Percentiles rank a stretch among this genome's conserved stretches.
phyloP scores from a whole-genome alignment of 2,329 filamentous ascomycete species.

The Thermothelomyces thermophilus region DNA sequence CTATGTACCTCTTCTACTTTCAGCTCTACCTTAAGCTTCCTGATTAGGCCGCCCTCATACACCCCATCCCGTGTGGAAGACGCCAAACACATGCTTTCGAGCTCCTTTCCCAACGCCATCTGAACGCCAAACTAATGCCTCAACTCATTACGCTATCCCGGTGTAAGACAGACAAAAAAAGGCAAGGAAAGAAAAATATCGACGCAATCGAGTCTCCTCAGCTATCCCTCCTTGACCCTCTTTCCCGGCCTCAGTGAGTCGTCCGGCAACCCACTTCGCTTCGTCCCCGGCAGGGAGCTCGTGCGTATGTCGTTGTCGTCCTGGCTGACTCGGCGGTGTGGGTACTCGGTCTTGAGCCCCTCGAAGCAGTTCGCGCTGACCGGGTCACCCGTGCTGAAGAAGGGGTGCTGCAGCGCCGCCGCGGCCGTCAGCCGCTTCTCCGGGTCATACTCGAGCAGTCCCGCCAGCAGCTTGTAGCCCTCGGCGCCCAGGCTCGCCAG shows the following conservation, averaged over 20 bases:
- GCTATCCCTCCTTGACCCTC: conserved; percentile 49
- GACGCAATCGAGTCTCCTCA: too few relatives aligned
- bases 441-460: conserved; percentile 87
- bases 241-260: conserved; percentile 62
- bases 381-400: conserved; percentile 70
- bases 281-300: conserved; percentile 81
- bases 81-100: too few relatives aligned
- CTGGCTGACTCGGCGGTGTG: conserved; percentile 79
- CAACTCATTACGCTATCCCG: too few relatives aligned
- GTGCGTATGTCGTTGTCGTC: conserved; percentile 96
- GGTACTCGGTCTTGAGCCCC: conserved; percentile 81
- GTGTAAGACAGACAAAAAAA: too few relatives aligned
- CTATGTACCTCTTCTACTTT: too few relatives aligned
- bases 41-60: too few relatives aligned
- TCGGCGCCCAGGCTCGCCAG: conserved; percentile 63
- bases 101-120: too few relatives aligned
- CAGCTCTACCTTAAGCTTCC: too few relatives aligned
- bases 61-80: too few relatives aligned
- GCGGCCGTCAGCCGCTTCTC: conserved; percentile 80
- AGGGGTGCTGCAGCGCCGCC: conserved; percentile 81
- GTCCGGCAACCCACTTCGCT: conserved; percentile 78
- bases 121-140: too few relatives aligned
- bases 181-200: too few relatives aligned
- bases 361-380: conserved; percentile 85
- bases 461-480: conserved; percentile 74